Evolutionary conservation across 2,329 filamentous ascomycete species (phyloP).

Genomic region (Calonectria naviculata): DNA sequence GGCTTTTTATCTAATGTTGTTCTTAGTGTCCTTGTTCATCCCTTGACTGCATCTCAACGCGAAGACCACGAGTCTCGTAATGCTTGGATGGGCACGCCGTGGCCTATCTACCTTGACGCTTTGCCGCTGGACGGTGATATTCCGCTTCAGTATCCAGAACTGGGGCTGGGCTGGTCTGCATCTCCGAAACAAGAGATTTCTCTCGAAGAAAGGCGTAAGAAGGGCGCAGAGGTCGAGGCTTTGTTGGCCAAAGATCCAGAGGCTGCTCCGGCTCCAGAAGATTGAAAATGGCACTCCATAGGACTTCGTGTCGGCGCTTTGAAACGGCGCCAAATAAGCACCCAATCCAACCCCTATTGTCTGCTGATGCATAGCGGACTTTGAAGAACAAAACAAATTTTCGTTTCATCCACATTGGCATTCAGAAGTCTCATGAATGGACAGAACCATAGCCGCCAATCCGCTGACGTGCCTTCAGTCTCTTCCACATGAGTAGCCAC

Average conservation of each 20-base stretch:
- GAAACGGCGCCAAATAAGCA: too few relatives aligned
- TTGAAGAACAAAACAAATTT: too few relatives aligned
- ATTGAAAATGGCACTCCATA: too few relatives aligned
- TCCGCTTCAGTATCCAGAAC: background rate
- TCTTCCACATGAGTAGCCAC: too few relatives aligned
- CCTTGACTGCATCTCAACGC: background rate
- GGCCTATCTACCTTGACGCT: background rate
- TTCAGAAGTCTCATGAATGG: too few relatives aligned
- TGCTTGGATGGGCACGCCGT: background rate
- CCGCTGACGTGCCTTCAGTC: too few relatives aligned
- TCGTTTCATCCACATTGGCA: too few relatives aligned
- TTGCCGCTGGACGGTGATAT: background rate
- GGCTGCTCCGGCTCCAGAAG: background rate
- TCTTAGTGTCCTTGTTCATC: background rate
- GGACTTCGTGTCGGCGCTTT: too few relatives aligned
- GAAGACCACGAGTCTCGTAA: background rate
- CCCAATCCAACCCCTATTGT: too few relatives aligned
- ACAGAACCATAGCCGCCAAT: too few relatives aligned
- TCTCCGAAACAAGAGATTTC: background rate
- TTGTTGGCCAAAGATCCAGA: background rate
- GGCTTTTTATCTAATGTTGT: background rate
- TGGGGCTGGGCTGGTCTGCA: background rate
- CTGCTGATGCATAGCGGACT: too few relatives aligned
- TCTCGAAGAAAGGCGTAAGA: background rate
- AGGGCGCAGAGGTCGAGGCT: background rate